A percentile compares a stretch with the other conserved stretches of the same genome.
Conservation (phyloP, 164 flowering plant species). For the Malania oleifera region DNA sequence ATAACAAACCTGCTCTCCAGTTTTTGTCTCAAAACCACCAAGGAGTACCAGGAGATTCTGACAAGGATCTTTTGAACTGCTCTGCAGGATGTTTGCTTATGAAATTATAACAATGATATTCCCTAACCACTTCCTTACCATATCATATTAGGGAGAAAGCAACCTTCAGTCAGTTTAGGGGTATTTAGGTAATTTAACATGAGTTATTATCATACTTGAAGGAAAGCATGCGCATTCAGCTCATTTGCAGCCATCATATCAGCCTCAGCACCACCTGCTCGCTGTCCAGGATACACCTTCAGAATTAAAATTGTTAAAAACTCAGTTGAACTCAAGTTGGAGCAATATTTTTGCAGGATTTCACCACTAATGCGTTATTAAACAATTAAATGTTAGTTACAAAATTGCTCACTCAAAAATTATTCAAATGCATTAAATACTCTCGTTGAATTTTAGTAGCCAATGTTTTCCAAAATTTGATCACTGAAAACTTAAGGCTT, state of each 20-base stretch:
- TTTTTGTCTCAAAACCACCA: slow-evolving; percentile 91
- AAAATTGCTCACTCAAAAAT: no score
- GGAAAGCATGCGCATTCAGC: slow-evolving; percentile 67
- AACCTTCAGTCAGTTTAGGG: background rate
- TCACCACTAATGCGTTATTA: background rate
- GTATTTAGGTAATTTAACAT: background rate
- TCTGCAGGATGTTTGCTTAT: slow-evolving; percentile 31
- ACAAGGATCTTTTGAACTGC: slow-evolving; percentile 39
- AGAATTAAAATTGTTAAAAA: background rate
- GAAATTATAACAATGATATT: background rate
- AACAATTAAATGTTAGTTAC: no score
- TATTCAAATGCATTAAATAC: no score
- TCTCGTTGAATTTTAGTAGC: no score
- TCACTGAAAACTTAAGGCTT: no score
- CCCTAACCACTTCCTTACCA: background rate
- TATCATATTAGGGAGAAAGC: background rate
- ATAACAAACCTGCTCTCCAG: slow-evolving; percentile 82
- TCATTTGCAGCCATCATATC: slow-evolving; percentile 99
- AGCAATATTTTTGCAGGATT: background rate
- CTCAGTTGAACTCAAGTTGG: background rate
- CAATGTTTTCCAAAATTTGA: no score
- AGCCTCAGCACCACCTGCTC: slow-evolving; percentile 77
- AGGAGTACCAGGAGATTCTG: slow-evolving; percentile 65
- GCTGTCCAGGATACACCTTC: slow-evolving; percentile 92
- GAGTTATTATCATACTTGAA: slow-evolving; percentile 50